Evolutionary conservation across 192 early-diverging fungal genomes (phyloP), one percentile per base, ranked within the genome.

Genomic region (Backusella westeae): DNA sequence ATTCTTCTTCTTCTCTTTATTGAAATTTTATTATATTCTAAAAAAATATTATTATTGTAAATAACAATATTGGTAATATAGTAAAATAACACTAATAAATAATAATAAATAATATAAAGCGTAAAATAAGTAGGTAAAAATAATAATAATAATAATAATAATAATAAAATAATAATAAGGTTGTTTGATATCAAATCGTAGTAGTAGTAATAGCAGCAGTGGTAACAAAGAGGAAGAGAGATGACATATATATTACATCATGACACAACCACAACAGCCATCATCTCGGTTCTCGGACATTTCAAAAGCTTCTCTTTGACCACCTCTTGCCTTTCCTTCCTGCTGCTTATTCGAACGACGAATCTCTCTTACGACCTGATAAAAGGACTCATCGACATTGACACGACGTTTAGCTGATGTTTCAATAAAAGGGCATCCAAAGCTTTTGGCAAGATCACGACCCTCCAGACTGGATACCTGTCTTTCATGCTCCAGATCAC

Each of bases 311-410:
- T 70, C 69, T 44, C 69, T 39, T 70, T 70, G 69, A 44, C 15
- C 41, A 26, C 69, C 41, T 36, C 26, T 46, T 39, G 69, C 36
- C 39, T 39, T 70, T 41, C 69, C 69, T 71, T 87, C 81, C 44
- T 84, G 86, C 77, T 94, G 91, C 78, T 91, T 92, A 79, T 94
- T 92, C 79, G 89, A 92, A 74, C 89, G 88, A 71, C 94, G 87
- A 72, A 97, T 96, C 66, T 92, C 90, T 35, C 92, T 87, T 23
- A 99, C 96, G 9, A 97, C 88, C 29, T 81, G 72, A 67, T 38
- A 77, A 53, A 81, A 81, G 1, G 76, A 68, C 65, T 81, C 75
- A 34, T 81, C 80, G 21, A 81, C 80, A 70, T 76, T 74, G 32
- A 81, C 70, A 6, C 80, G 76, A 29, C 77, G 80, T 39, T 81